Conservation (phyloP, 148 eudicot species). For the Rhododendron williamsianum region DNA sequence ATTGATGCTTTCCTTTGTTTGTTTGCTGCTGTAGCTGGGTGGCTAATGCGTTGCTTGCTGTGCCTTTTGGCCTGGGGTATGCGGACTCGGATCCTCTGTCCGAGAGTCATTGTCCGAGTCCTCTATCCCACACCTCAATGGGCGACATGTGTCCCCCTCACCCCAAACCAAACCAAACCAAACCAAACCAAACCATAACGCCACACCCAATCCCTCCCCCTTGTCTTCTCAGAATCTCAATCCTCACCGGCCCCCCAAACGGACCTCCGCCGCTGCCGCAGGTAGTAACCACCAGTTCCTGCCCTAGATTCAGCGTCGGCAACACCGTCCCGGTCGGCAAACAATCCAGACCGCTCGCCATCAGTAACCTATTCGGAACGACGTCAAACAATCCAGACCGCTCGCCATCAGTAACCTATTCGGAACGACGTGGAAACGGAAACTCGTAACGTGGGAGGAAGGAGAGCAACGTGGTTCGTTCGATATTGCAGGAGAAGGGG, state of each 20-base stretch:
- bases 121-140: no score
- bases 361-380: conserved; percentile 51
- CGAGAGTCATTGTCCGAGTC: no score
- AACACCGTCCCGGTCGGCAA: conserved; percentile 41
- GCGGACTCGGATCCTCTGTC: no score
- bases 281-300: conserved; percentile 37
- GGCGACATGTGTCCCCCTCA: no score
- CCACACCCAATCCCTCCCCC: no score
- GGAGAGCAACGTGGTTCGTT: conserved; percentile 42
- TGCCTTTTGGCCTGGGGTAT: background rate
- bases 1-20: background rate
- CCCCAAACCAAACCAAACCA: no score
- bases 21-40: background rate
- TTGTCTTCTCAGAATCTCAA: conserved; percentile 1
- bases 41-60: background rate
- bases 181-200: no score
- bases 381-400: conserved; percentile 54
- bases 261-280: no score
- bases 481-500: conserved; percentile 56
- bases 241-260: conserved; percentile 37
- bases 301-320: conserved; percentile 51
- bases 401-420: conserved; percentile 40
- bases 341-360: conserved; percentile 44
- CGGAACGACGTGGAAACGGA: conserved; percentile 64
- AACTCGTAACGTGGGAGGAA: conserved; percentile 36